Base-by-base conservation (phyloP, 176 grass and related monocot genomes). In the Oryza nivara region DNA sequence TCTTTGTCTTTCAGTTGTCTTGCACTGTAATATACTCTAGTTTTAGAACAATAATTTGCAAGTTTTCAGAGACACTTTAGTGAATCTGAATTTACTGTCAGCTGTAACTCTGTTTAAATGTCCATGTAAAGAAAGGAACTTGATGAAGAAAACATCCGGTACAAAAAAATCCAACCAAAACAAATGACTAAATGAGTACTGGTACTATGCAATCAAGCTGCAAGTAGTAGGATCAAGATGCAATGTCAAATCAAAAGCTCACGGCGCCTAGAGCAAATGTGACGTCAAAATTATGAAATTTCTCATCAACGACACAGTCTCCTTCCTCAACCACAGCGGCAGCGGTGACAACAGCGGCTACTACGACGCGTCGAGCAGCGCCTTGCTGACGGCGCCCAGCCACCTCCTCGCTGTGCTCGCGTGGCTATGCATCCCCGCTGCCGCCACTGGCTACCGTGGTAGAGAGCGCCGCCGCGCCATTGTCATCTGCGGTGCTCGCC, bases 201-300 rank as follows among this genome's bases (percentile, higher is more conserved):
- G 19, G 58, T 58, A 54, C 13, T 19, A 63, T 23, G 58, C 58
- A 23, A 63, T 82, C 51, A 82, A 28, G 68, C 19, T 9, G 22
- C 32, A 7, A 11, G 19, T 32, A 32, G 30, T 11, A 63, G 58
- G 58, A 63, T 63, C 7, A n/a, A 65, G 35, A 68, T 46, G 49
- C 26, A 48, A 64, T n/a, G 73, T 88, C 79, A 49, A 86, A 82
- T 88, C 23, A 5, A 20, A 70, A n/a, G 47, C 11, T 70, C 66
- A 20, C 3, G 41, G 15, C 74, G 19, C n/a, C 36, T 74, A 26
- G 36, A 79, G 81, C 69, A 66, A 35, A 35, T 12, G 73, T 9
- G 30, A 82, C 68, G 65, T 13, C n/a, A 16, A 80, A 17, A 28
- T 90, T 86, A 86, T 90, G 73, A 90, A 82, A 82, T 67, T 38